phyloP scores from a whole-genome alignment of 1,284 basidiomycete species.

The Irpex sp. region DNA sequence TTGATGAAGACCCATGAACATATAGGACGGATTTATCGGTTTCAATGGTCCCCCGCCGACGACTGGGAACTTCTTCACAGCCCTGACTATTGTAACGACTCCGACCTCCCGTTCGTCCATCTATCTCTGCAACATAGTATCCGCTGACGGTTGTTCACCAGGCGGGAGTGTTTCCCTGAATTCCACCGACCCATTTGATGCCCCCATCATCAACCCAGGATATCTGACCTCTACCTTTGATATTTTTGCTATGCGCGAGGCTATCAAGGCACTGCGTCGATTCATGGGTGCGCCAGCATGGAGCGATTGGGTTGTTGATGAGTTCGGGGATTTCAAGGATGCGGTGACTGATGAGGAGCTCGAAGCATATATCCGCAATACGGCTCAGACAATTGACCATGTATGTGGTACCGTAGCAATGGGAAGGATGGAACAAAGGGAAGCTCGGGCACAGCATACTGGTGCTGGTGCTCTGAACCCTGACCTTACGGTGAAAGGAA shows the following conservation, averaged over 20 bases:
- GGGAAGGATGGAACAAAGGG: slow-evolving; percentile 2
- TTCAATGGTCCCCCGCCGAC: not conserved
- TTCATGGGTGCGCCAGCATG: slow-evolving; percentile 19
- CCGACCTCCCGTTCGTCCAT: slow-evolving; percentile 32
- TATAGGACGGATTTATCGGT: not conserved
- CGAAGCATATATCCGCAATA: slow-evolving; percentile 13
- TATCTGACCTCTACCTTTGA: slow-evolving; percentile 17
- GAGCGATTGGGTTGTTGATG: slow-evolving; percentile 15
- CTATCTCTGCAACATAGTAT: not conserved
- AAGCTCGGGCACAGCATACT: not conserved
- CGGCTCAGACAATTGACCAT: slow-evolving; percentile 22
- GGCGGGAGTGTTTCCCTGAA: slow-evolving; percentile 23
- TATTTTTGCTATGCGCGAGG: slow-evolving; percentile 16
- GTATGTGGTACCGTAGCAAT: slow-evolving; percentile 24
- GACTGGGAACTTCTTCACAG: slow-evolving; percentile 28
- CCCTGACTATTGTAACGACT: slow-evolving; percentile 25
- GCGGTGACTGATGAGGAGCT: slow-evolving; percentile 25
- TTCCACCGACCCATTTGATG: slow-evolving; percentile 18
- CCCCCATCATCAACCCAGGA: slow-evolving; percentile 9
- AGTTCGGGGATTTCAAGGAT: slow-evolving; percentile 17
- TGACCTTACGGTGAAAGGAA: slow-evolving; percentile 2
- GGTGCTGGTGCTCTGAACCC: slow-evolving; percentile 17
- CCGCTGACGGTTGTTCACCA: not conserved
- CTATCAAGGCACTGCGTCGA: slow-evolving; percentile 9
- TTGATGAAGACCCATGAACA: too few species aligned